Evolutionary conservation across 1,284 basidiomycete species (phyloP).

Genomic region (Exobasidium cylindrosporum): DNA sequence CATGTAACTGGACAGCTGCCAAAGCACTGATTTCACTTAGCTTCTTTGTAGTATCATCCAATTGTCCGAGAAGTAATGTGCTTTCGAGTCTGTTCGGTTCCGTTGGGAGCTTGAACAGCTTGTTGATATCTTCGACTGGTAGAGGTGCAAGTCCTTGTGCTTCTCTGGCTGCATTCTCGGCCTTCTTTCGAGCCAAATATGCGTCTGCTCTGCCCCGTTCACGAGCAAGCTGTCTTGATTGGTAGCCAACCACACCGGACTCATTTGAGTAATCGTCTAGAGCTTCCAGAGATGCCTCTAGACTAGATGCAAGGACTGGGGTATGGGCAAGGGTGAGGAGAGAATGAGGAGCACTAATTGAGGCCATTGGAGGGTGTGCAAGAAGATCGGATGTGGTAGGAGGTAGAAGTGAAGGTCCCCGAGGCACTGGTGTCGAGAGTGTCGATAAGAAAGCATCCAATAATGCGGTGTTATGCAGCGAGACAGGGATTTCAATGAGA

Average conservation of each 20-base stretch:
- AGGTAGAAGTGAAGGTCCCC: slow-evolving; percentile 51
- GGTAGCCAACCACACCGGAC: slow-evolving; percentile 79
- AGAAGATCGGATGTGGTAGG: slow-evolving; percentile 31
- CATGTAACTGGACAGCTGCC: slow-evolving; percentile 56
- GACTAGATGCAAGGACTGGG: slow-evolving; percentile 51
- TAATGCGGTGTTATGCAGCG: slow-evolving; percentile 81
- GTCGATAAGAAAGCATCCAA: slow-evolving; percentile 79
- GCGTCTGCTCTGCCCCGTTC: slow-evolving; percentile 82
- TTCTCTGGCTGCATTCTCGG: slow-evolving; percentile 79
- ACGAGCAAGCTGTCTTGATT: slow-evolving; percentile 83
- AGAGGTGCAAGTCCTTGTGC: slow-evolving; percentile 81
- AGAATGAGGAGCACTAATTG: slow-evolving; percentile 43
- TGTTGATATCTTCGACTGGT: slow-evolving; percentile 57
- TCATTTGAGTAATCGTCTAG: slow-evolving; percentile 51
- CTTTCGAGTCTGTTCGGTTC: slow-evolving; percentile 89
- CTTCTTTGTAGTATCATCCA: slow-evolving; percentile 55
- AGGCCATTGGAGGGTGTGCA: slow-evolving; percentile 42
- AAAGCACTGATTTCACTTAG: slow-evolving; percentile 59
- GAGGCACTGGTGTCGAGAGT: slow-evolving; percentile 60
- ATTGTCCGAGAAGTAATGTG: slow-evolving; percentile 61
- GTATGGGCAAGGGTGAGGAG: slow-evolving; percentile 50
- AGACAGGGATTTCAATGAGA: slow-evolving; percentile 83
- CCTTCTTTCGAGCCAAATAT: slow-evolving; percentile 60
- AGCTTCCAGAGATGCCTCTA: slow-evolving; percentile 51
- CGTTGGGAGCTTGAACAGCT: slow-evolving; percentile 68